Conservation (phyloP, 2,329 filamentous ascomycete genomes). For the Neopestalotiopsis sp. region DNA sequence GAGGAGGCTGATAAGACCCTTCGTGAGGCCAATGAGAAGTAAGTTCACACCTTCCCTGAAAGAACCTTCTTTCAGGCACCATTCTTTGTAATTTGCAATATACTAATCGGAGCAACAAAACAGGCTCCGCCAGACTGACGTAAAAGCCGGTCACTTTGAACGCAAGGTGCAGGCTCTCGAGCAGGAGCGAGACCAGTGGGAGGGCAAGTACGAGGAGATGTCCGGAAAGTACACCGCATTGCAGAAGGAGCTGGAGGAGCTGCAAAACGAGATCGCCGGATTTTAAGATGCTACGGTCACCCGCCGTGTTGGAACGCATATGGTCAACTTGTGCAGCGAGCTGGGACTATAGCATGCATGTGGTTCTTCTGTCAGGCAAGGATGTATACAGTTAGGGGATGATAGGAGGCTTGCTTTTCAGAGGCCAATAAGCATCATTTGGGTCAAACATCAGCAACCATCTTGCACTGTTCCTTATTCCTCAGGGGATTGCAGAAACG, state of each 20-base stretch:
- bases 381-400: conserved; percentile 12
- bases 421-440: conserved; percentile 8
- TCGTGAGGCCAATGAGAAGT: conserved; percentile 99
- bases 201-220: conserved; percentile 98
- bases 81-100: conserved; percentile 15
- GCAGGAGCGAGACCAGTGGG: conserved; percentile 90
- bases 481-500: conserved; percentile 7
- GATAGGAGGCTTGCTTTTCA: conserved; percentile 9
- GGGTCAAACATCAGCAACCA: background rate
- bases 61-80: conserved; percentile 17
- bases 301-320: background rate
- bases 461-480: background rate
- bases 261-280: conserved; percentile 90
- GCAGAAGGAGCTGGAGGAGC: conserved; percentile 90
- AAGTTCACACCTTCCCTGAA: conserved; percentile 47
- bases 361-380: background rate
- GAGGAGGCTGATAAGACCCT: conserved; percentile 96
- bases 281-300: conserved; percentile 60
- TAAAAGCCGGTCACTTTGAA: conserved; percentile 99
- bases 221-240: conserved; percentile 82
- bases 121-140: conserved; percentile 97
- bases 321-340: background rate
- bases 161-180: conserved; percentile 98
- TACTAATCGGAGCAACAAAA: conserved; percentile 25
- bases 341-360: background rate